phyloP scores from a whole-genome alignment of 2,329 filamentous ascomycete genomes.

The Tolypocladium sp. region DNA sequence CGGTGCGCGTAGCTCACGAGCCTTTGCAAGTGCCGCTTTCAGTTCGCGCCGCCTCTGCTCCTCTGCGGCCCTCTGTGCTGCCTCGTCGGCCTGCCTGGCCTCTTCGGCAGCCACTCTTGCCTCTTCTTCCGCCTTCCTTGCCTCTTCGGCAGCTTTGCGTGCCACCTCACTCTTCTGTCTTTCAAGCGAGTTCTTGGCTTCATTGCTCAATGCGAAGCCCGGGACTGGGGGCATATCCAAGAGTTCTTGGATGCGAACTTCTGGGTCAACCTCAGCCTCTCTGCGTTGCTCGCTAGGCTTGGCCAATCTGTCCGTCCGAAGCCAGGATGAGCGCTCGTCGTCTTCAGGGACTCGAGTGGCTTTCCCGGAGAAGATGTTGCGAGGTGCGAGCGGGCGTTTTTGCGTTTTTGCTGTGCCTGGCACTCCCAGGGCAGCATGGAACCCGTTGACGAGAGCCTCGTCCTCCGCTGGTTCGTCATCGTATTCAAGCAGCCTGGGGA shows the following conservation, averaged over 20 bases:
- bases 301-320: background rate
- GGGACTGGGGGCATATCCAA: constrained; percentile 15
- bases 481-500: constrained; percentile 8
- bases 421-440: background rate
- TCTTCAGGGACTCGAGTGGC: background rate
- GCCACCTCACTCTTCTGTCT: constrained; percentile 9
- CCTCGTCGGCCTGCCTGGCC: constrained; percentile 3
- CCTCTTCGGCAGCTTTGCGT: constrained; percentile 12
- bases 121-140: constrained; percentile 14
- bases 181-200: constrained; percentile 9
- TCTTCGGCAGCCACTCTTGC: constrained; percentile 15
- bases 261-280: background rate
- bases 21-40: constrained; percentile 17
- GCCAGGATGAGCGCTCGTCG: background rate
- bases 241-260: constrained; percentile 14
- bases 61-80: constrained; percentile 10
- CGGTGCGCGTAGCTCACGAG: constrained; percentile 21
- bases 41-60: constrained; percentile 13
- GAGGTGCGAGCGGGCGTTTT: background rate
- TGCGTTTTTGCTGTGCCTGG: background rate
- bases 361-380: background rate
- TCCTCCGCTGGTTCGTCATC: background rate
- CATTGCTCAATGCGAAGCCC: constrained; percentile 17
- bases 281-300: background rate
- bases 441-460: background rate